phyloP scores from a whole-genome alignment of 805 yeast genomes.

The Suhomyces sp. region DNA sequence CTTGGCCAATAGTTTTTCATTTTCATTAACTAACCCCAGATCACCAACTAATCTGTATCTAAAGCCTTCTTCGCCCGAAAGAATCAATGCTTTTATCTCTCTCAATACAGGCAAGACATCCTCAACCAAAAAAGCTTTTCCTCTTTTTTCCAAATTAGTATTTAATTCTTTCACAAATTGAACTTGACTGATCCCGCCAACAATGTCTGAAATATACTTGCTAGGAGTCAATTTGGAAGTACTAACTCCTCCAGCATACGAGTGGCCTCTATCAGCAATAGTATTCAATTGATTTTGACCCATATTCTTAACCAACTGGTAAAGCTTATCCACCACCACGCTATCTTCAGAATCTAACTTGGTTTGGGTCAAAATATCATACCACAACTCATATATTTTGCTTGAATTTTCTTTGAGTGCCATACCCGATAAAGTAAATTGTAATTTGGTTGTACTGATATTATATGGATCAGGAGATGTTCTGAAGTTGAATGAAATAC shows the following conservation, averaged over 20 bases:
- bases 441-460: constrained; percentile 48
- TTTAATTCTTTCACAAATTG: constrained; percentile 64
- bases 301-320: constrained; percentile 67
- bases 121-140: constrained; percentile 32
- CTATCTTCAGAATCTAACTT: constrained; percentile 52
- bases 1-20: constrained; percentile 33
- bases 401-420: constrained; percentile 63
- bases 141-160: constrained; percentile 42
- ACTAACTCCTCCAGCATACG: constrained; percentile 71
- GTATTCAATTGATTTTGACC: constrained; percentile 76
- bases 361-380: constrained; percentile 66
- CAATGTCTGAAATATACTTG: constrained; percentile 58
- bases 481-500: constrained; percentile 62
- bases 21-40: constrained; percentile 33
- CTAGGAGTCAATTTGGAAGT: constrained; percentile 61
- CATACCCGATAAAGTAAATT: constrained; percentile 64
- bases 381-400: constrained; percentile 64
- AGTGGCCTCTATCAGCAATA: constrained; percentile 86
- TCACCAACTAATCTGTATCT: constrained; percentile 62
- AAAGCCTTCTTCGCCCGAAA: constrained; percentile 39
- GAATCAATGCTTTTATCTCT: constrained; percentile 47
- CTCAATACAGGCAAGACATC: constrained; percentile 66
- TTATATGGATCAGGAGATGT: constrained; percentile 55
- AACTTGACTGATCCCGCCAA: constrained; percentile 78
- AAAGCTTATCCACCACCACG: constrained; percentile 58